Evolutionary conservation across 257 asterid genomes (phyloP).

Genomic region (Eustoma russellianum): DNA sequence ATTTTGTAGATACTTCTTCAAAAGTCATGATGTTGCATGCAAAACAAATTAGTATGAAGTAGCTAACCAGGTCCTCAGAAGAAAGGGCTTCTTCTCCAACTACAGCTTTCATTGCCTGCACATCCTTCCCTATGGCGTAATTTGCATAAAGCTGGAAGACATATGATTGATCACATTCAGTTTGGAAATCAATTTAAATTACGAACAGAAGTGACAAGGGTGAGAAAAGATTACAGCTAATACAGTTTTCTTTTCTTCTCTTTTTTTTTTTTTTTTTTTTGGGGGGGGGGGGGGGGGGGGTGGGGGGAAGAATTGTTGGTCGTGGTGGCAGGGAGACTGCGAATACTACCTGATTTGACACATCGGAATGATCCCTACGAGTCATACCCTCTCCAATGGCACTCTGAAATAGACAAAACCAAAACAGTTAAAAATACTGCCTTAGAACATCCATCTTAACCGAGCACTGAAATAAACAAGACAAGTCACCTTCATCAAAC

Average conservation of each 20-base stretch:
- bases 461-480: neutral
- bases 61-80: conserved; percentile 43
- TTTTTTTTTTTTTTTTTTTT: no score
- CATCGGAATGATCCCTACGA: conserved; percentile 91
- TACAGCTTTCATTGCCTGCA: conserved; percentile 53
- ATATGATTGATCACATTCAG: neutral
- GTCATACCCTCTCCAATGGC: conserved; percentile 99
- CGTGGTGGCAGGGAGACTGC: no score
- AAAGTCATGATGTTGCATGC: neutral
- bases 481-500: conserved; percentile 79
- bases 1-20: neutral
- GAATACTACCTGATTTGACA: conserved; percentile 72
- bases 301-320: neutral
- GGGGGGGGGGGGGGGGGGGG: no score
- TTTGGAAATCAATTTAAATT: neutral
- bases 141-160: conserved; percentile 33
- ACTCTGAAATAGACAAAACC: conserved; percentile 44
- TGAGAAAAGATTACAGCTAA: neutral
- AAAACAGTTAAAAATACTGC: neutral
- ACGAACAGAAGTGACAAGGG: neutral
- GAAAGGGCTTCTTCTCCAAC: conserved; percentile 55
- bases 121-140: conserved; percentile 46
- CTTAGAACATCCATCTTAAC: neutral
- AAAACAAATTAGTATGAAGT: neutral
- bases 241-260: neutral